These are phyloP conservation scores for Graphilbum fragrans DNA, from an alignment of 2,329 filamentous ascomycete genomes.

Conservation along the genomic window DNA sequence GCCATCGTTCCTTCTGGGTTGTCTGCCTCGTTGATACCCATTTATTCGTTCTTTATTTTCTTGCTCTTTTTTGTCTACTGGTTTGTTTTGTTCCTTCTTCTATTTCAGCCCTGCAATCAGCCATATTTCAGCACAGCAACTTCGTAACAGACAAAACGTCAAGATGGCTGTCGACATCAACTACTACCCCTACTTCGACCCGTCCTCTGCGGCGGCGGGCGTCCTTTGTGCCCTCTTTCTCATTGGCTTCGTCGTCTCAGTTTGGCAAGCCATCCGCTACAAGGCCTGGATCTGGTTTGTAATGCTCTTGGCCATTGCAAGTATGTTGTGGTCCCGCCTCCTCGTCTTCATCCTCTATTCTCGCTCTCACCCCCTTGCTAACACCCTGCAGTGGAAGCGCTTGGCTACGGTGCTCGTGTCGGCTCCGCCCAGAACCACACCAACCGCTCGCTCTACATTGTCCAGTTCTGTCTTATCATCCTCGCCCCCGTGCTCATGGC, in stretches of 20 bases:
- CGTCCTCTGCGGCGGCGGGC: slow-evolving; percentile 14
- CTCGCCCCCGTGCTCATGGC: slow-evolving; percentile 26
- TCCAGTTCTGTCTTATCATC: slow-evolving; percentile 24
- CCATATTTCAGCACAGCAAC: too few relatives aligned
- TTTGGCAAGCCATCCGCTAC: slow-evolving; percentile 14
- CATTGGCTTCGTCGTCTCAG: slow-evolving; percentile 12
- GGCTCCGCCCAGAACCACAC: slow-evolving; percentile 16
- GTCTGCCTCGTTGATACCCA: too few relatives aligned
- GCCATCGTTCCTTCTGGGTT: too few relatives aligned
- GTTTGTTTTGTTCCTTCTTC: too few relatives aligned
- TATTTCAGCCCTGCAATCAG: too few relatives aligned
- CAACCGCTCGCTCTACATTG: slow-evolving; percentile 16
- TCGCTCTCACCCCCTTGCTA: not conserved
- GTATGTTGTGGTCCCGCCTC: slow-evolving; percentile 8
- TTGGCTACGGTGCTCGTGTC: slow-evolving; percentile 21
- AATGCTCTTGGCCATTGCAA: slow-evolving; percentile 16
- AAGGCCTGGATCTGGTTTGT: slow-evolving; percentile 19
- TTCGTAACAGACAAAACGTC: too few relatives aligned
- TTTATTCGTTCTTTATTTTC: too few relatives aligned
- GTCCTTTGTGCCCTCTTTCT: slow-evolving; percentile 15
- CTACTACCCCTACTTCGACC: slow-evolving; percentile 14
- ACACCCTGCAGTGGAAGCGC: slow-evolving; percentile 20
- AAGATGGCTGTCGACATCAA: not conserved
- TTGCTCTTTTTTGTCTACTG: too few relatives aligned
- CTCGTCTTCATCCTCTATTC: not conserved